These are phyloP conservation scores for Eucalyptus marginata DNA, from an alignment of 345 rosid species.

Conservation along the genomic window DNA sequence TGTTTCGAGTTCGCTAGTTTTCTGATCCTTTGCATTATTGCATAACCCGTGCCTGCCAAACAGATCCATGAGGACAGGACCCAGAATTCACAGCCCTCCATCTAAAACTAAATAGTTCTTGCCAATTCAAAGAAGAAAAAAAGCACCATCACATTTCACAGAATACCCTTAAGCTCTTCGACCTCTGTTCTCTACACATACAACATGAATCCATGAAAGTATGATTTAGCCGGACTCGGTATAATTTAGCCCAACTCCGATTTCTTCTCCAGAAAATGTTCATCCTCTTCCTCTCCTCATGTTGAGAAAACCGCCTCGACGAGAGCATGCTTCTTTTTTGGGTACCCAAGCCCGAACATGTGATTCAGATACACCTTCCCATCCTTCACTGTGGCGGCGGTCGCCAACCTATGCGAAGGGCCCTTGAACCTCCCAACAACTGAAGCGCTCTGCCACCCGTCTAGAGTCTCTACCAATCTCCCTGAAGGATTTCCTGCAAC, in stretches of 20 bases:
- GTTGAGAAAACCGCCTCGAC: constrained; percentile 65
- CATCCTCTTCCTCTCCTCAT: not conserved
- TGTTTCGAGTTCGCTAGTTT: not conserved
- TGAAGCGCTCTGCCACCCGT: constrained; percentile 78
- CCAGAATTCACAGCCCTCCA: not conserved
- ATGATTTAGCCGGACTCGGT: not conserved
- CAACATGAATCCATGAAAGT: not conserved
- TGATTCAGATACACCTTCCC: constrained; percentile 74
- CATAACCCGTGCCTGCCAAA: not conserved
- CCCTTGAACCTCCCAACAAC: constrained; percentile 55
- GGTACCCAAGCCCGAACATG: constrained; percentile 70
- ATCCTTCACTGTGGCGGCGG: constrained; percentile 77
- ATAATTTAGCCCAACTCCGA: not conserved
- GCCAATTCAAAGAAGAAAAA: not conserved
- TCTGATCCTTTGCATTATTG: not conserved
- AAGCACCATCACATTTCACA: not conserved
- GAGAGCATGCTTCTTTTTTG: constrained; percentile 68
- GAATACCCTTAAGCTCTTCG: not conserved
- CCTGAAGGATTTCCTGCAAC: constrained; percentile 77
- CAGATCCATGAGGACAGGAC: not conserved
- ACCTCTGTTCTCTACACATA: not conserved
- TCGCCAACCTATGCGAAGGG: constrained; percentile 55
- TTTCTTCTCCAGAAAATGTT: not conserved
- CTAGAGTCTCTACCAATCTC: constrained; percentile 64
- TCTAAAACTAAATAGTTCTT: not conserved